phyloP scores from a whole-genome alignment of 495 filamentous ascomycete genomes.

The Penicillium salamii region DNA sequence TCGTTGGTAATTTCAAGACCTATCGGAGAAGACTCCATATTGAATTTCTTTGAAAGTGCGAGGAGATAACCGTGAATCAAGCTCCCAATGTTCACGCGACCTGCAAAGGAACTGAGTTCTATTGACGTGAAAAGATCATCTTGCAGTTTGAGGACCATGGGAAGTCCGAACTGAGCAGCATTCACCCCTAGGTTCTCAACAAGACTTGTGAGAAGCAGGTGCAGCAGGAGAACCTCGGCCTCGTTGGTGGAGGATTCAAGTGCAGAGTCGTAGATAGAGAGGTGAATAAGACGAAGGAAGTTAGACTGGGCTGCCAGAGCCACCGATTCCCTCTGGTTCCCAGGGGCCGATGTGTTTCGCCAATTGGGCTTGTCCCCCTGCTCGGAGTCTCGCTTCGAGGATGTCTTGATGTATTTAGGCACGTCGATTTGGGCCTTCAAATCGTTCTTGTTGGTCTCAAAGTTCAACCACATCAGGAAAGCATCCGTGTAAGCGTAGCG shows the following conservation, averaged over 20 bases:
- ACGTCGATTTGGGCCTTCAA: conserved; percentile 57
- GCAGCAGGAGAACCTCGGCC: conserved; percentile 69
- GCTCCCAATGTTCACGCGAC: conserved; percentile 75
- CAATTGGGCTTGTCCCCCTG: conserved; percentile 44
- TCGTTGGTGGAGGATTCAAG: conserved; percentile 66
- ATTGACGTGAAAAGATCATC: conserved; percentile 72
- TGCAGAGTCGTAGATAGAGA: conserved; percentile 83
- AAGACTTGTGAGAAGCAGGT: conserved; percentile 69
- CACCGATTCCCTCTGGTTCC: conserved; percentile 54
- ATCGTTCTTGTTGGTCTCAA: conserved; percentile 71
- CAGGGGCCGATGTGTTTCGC: conserved; percentile 58
- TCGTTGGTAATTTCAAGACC: conserved; percentile 72
- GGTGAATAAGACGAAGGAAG: conserved; percentile 80
- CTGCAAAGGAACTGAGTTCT: conserved; percentile 44
- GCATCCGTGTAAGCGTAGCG: conserved; percentile 81
- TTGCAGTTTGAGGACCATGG: conserved; percentile 85
- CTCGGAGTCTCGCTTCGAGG: conserved; percentile 31
- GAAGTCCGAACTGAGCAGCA: conserved; percentile 70
- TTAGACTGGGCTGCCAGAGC: conserved; percentile 54
- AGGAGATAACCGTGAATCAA: conserved; percentile 87
- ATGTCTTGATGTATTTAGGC: conserved; percentile 35
- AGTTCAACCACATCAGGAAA: conserved; percentile 73
- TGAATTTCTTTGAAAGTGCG: conserved; percentile 71
- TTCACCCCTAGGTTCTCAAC: conserved; percentile 81
- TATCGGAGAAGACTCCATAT: conserved; percentile 63